Conservation (phyloP, 257 asterid species). For the Rubia yunnanensis region DNA sequence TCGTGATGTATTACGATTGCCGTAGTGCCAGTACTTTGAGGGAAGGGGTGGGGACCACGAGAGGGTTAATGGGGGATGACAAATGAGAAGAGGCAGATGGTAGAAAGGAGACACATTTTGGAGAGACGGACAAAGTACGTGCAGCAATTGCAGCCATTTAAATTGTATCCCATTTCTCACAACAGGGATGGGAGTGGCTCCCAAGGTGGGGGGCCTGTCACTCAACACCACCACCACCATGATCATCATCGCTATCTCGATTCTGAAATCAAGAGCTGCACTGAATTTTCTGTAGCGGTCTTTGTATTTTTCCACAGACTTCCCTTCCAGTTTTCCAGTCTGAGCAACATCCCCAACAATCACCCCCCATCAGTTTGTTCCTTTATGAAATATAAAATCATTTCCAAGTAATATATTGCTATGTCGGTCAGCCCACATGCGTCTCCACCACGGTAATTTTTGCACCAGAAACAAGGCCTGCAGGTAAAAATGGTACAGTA, state of each 20-base stretch:
- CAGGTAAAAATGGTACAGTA: slow-evolving; percentile 1
- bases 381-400: slow-evolving; percentile 4
- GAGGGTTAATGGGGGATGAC: slow-evolving; percentile 35
- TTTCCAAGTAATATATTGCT: slow-evolving; percentile 7
- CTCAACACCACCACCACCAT: slow-evolving; percentile 15
- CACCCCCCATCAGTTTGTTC: slow-evolving; percentile 16
- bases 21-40: no score
- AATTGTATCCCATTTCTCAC: slow-evolving; percentile 48
- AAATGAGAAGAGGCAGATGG: slow-evolving; percentile 58
- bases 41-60: slow-evolving; percentile 35
- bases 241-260: slow-evolving; percentile 16
- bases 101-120: slow-evolving; percentile 40
- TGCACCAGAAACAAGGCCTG: slow-evolving; percentile 1
- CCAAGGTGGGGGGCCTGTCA: slow-evolving; percentile 47
- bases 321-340: slow-evolving; percentile 6
- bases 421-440: slow-evolving; percentile 29
- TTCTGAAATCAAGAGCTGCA: slow-evolving; percentile 29
- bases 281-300: slow-evolving; percentile 22
- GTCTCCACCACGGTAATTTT: slow-evolving; percentile 29
- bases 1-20: neutral
- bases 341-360: slow-evolving; percentile 26
- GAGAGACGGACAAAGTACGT: slow-evolving; percentile 39
- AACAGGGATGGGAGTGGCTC: slow-evolving; percentile 37
- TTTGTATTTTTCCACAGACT: slow-evolving; percentile 10
- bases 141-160: slow-evolving; percentile 58